Conservation (phyloP, 768 basidiomycete species). For the Xerocomellus intermedius region DNA sequence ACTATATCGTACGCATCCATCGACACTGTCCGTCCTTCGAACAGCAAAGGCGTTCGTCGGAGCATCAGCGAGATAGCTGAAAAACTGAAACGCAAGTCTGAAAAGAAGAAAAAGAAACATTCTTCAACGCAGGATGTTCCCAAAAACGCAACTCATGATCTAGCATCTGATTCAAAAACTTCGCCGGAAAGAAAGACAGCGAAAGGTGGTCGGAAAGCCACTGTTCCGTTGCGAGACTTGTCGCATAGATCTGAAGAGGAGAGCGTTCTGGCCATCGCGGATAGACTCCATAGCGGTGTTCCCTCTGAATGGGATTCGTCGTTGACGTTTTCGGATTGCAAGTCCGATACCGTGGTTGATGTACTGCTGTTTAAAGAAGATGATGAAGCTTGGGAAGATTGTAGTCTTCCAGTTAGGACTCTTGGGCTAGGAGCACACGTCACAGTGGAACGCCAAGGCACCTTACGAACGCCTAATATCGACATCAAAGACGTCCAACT, state of each 20-base stretch:
- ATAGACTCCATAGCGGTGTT: slow-evolving; percentile 5
- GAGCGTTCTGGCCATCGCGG: neutral
- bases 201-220: neutral
- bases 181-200: neutral
- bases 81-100: neutral
- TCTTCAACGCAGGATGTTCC: neutral
- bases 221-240: neutral
- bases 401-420: neutral
- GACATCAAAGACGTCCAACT: slow-evolving; percentile 14
- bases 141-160: neutral
- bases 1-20: slow-evolving; percentile 19
- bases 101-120: slow-evolving; percentile 3
- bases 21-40: slow-evolving; percentile 11
- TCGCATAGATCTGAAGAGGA: slow-evolving; percentile 1
- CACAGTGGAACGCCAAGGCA: neutral
- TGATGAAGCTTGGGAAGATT: neutral
- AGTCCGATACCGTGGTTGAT: neutral
- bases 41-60: slow-evolving; percentile 11
- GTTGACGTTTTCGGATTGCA: neutral
- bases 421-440: neutral
- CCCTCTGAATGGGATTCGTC: neutral
- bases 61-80: slow-evolving; percentile 12
- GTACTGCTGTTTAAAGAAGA: neutral
- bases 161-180: neutral
- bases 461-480: neutral